Evolutionary conservation across 331 rosid species (phyloP), one percentile per base, ranked within the genome.

Genomic region (Pyrus hybrid): DNA sequence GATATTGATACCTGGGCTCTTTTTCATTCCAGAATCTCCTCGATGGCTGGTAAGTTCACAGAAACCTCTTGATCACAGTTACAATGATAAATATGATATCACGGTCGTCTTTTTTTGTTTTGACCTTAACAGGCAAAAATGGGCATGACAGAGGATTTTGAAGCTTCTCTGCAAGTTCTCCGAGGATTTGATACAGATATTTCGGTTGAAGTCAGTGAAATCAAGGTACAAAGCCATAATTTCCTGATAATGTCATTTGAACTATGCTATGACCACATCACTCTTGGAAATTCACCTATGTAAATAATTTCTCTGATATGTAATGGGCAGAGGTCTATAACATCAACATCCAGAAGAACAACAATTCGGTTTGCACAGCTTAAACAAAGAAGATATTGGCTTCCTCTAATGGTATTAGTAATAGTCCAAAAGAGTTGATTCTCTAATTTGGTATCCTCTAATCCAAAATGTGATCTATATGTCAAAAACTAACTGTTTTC

Each of bases 1-100:
- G 17, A 35, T 95, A 76, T 80, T 92, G 83, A 90, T 95, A 68
- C 99, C 97, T 66, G 98, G 91, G 78, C 86, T 95, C 41, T 95
- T 95, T 83, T 95, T 95, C 86, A 83, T 95, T 79, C 99, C 98
- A 0, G 99, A 95, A 77, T 92, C 98, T 74, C 99, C 99, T 72
- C 91, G 98, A 79, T 92, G 99, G 98, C 93, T 95, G 90, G 99
- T 93, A 82, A 86, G 85, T 73, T 81, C 77, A 29, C 72, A 41
- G 43, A 73, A 45, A 75, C 76, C 74, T 72, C 41, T 73, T 60
- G 8, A 49, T 73, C 43, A 20, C 76, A 5, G 37, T 73, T 61
- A 45, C 29, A 72, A 32, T 78, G 65, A 56, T 69, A 17, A 28
- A 72, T 65, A 30, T 73, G 37, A 21, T 76, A 69, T 28, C 33